A percentile compares a stretch with the other conserved stretches of the same genome.
Evolutionary conservation across 1,139 yeast species (phyloP).

Genomic region (Schwanniomyces etchellsii): DNA sequence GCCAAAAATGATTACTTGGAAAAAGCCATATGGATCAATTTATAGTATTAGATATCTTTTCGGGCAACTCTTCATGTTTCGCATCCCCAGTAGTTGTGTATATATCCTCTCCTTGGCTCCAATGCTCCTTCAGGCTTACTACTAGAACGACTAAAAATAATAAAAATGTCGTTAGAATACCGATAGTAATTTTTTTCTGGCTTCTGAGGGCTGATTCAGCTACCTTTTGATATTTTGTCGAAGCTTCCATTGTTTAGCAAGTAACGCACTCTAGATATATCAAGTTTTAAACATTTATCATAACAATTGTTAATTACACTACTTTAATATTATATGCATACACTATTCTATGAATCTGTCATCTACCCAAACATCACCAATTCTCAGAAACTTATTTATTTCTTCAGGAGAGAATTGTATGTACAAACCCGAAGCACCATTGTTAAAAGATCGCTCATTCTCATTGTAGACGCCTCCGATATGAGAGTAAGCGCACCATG

Average conservation of each 20-base stretch:
- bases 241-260: no score
- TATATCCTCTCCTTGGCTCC: background rate
- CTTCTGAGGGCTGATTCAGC: constrained; percentile 23
- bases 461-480: constrained; percentile 19
- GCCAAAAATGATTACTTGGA: constrained; percentile 42
- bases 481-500: constrained; percentile 36
- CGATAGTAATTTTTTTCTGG: constrained; percentile 19
- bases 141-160: constrained; percentile 17
- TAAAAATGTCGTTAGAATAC: constrained; percentile 18
- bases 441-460: constrained; percentile 5
- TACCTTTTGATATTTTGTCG: no score
- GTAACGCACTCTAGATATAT: no score
- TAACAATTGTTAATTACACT: no score
- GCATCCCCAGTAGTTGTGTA: background rate
- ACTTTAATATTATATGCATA: no score
- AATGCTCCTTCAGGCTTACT: constrained; percentile 6
- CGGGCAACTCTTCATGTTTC: background rate
- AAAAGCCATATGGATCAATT: constrained; percentile 35
- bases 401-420: constrained; percentile 20
- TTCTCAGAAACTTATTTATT: constrained; percentile 11
- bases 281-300: no score
- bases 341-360: background rate
- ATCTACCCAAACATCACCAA: constrained; percentile 27
- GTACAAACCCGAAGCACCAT: constrained; percentile 7
- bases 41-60: constrained; percentile 1